Evolutionary conservation across 2,329 filamentous ascomycete species (phyloP), one percentile per base, ranked within the genome.

Genomic region (Pyricularia sp.): DNA sequence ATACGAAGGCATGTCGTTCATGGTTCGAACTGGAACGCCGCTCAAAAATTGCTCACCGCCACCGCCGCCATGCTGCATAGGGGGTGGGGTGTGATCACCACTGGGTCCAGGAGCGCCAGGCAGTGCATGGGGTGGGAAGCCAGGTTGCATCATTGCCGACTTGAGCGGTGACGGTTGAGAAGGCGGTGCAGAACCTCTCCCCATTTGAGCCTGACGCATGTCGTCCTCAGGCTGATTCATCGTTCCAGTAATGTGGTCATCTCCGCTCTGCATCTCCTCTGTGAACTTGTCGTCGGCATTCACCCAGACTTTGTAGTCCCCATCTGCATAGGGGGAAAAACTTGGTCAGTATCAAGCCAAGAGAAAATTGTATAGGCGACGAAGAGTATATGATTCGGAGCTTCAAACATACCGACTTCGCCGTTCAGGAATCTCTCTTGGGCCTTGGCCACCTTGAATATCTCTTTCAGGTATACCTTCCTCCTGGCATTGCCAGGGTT

Each of bases 361-460:
- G 31, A 6, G 31, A 36, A 36, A 42, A 36, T 14, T 7, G 1
- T 17, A 28, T 28, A 1, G n/a, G 58, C 59, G 33, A 65, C 5
- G 23, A 2, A 33, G 31, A 12, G n/a, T 14, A 26, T 11, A 55
- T 14, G 26, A 20, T 50, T 50, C 17, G 6, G 4, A 10, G 4
- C 17, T n/a, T 50, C 42, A 50, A 50, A 50, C 81, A 71, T 76
- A 89, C 87, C 86, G 67, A 89, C 85, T 72, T 88, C 85, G 30
- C 82, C 83, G 63, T 84, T 82, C 71, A 79, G 84, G 73, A 78
- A 88, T 4, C 83, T 79, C 74, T 89, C 86, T 71, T 90, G 85
- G 33, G 80, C 76, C 69, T 78, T 81, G 0, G 87, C 87, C 33
- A 90, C 82, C 70, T 83, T 85, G 78, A 90, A 90, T 10, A 90